Percentiles rank a stretch among this genome's conserved stretches.
Conservation (phyloP, 148 eudicot genomes). For the Rhododendron williamsianum region DNA sequence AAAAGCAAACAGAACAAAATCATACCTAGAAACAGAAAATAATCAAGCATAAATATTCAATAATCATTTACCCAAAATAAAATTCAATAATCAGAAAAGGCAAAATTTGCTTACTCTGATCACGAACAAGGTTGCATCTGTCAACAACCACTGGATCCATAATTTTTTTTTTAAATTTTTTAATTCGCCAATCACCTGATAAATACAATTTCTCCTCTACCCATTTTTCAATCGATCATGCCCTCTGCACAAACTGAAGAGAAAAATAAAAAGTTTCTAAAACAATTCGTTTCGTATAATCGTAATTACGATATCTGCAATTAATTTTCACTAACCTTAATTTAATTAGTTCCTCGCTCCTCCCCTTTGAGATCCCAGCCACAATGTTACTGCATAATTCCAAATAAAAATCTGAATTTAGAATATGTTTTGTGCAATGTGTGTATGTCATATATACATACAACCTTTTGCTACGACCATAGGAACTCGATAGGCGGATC, state of each 20-base stretch:
- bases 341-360: slow-evolving; percentile 59
- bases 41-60: neutral
- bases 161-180: neutral
- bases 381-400: slow-evolving; percentile 45
- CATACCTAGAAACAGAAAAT: neutral
- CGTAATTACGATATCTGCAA: neutral
- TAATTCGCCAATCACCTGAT: slow-evolving; percentile 31
- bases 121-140: slow-evolving; percentile 13
- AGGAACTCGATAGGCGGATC: too few species aligned
- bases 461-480: too few species aligned
- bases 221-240: neutral
- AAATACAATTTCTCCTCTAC: neutral
- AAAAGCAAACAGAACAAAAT: neutral
- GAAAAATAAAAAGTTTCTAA: neutral
- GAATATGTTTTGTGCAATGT: neutral
- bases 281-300: neutral
- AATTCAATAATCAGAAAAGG: neutral
- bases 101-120: slow-evolving; percentile 9
- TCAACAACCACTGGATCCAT: slow-evolving; percentile 20
- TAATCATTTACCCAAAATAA: neutral
- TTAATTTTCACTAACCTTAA: slow-evolving; percentile 6
- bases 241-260: neutral
- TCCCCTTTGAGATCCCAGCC: slow-evolving; percentile 56
- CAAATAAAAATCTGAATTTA: slow-evolving; percentile 6
- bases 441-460: neutral